Evolutionary conservation across 306 rosid species (phyloP).

Genomic region (Vigna mungo): DNA sequence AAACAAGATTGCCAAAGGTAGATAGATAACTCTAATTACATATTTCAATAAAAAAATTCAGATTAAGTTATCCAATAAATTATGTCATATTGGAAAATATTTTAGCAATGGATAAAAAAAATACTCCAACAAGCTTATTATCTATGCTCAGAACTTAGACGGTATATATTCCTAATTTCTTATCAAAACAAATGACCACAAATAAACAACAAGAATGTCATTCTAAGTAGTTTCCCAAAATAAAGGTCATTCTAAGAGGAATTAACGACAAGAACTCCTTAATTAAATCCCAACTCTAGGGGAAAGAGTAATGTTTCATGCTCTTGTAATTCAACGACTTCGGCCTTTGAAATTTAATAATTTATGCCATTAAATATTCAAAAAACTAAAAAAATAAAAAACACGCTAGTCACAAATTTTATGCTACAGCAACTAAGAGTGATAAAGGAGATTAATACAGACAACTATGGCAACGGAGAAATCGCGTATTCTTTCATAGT

Average conservation of each 20-base stretch:
- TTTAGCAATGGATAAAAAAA: constrained; percentile 15
- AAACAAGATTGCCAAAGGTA: constrained; percentile 27
- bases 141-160: constrained; percentile 15
- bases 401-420: constrained; percentile 12
- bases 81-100: constrained; percentile 3
- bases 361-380: constrained; percentile 1
- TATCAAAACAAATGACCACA: constrained; percentile 10
- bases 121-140: constrained; percentile 9
- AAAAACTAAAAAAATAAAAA: background rate
- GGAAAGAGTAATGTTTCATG: constrained; percentile 8
- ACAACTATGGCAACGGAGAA: constrained; percentile 98
- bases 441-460: constrained; percentile 66
- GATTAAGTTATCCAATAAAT: constrained; percentile 17
- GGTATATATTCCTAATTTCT: constrained; percentile 14
- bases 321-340: constrained; percentile 28
- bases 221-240: background rate
- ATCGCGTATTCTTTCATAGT: constrained; percentile 90
- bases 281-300: background rate
- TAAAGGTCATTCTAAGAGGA: background rate
- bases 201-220: constrained; percentile 3
- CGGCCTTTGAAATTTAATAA: background rate
- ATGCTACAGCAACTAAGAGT: constrained; percentile 18
- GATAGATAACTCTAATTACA: constrained; percentile 4
- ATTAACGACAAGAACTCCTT: background rate
- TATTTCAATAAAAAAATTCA: background rate